Conservation (phyloP, 225 moss, liverwort and hornwort genomes). For the Antitrichia curtipendula region DNA sequence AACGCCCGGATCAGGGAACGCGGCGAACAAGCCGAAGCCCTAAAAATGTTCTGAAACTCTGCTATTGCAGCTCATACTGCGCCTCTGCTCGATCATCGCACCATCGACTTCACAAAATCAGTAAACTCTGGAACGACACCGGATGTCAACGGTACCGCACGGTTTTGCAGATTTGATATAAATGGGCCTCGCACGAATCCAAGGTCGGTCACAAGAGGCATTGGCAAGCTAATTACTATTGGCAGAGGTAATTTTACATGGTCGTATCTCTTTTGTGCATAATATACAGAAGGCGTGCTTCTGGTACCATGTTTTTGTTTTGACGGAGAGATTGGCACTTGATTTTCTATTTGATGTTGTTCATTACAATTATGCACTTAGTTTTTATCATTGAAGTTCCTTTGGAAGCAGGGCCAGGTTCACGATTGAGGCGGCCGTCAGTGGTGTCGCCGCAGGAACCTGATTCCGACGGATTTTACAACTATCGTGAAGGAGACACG, state of each 20-base stretch:
- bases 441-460: constrained; percentile 45
- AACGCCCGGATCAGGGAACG: too few relatives aligned
- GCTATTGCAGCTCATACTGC: too few relatives aligned
- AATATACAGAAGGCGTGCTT: neutral
- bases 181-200: constrained; percentile 52
- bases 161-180: constrained; percentile 41
- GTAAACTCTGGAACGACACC: too few relatives aligned
- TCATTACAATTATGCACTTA: neutral
- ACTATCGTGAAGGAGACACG: constrained; percentile 53
- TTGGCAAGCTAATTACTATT: constrained; percentile 66
- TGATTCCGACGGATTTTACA: constrained; percentile 44
- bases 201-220: constrained; percentile 36
- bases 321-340: neutral
- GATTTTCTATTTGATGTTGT: neutral
- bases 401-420: constrained; percentile 35
- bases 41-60: too few relatives aligned
- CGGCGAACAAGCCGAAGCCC: too few relatives aligned
- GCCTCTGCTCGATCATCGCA: too few relatives aligned
- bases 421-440: constrained; percentile 40
- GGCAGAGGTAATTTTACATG: constrained; percentile 38
- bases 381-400: neutral
- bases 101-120: too few relatives aligned
- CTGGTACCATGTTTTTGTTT: neutral
- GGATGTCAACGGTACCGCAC: neutral
- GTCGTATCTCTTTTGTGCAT: neutral